Evolutionary conservation across 805 yeast species (phyloP).

Genomic region (Saturnispora zaruensis): DNA sequence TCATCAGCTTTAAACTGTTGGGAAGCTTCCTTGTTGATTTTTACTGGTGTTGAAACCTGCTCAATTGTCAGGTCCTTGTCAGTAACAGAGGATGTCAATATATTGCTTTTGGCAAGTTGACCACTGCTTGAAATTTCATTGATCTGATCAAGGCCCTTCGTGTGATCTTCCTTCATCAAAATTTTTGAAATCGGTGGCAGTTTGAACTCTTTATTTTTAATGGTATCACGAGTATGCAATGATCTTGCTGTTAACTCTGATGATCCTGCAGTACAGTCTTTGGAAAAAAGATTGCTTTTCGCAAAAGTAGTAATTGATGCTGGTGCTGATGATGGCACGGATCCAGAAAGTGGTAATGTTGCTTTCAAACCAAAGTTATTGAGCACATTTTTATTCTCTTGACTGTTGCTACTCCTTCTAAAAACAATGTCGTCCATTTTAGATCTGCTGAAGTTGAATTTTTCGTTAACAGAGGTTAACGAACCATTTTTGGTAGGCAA

Average conservation of each 20-base stretch:
- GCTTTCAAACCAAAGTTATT: background rate
- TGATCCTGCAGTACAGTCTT: background rate
- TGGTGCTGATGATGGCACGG: slow-evolving; percentile 15
- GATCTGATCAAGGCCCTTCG: background rate
- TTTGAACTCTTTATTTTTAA: slow-evolving; percentile 12
- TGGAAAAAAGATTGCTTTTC: background rate
- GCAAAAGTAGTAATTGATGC: slow-evolving; percentile 15
- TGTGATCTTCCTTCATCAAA: background rate
- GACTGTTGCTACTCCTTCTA: background rate
- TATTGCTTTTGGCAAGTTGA: slow-evolving; percentile 3
- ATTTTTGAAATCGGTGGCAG: slow-evolving; percentile 26
- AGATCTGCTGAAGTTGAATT: background rate
- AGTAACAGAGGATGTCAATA: background rate
- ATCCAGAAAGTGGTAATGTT: background rate
- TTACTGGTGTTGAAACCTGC: slow-evolving; percentile 8
- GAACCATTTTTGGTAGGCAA: background rate
- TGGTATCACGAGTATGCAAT: slow-evolving; percentile 1
- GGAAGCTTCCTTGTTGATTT: slow-evolving; percentile 9
- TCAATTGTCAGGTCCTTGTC: slow-evolving; percentile 8
- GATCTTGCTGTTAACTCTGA: background rate
- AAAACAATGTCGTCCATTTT: slow-evolving; percentile 6
- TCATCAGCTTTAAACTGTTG: background rate
- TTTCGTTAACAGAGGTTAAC: background rate
- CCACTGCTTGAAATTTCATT: background rate
- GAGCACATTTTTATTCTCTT: background rate